Percentiles rank a stretch among this genome's conserved stretches.
Evolutionary conservation across 2,329 filamentous ascomycete genomes (phyloP).

Genomic region (Chaetomium strumarium): DNA sequence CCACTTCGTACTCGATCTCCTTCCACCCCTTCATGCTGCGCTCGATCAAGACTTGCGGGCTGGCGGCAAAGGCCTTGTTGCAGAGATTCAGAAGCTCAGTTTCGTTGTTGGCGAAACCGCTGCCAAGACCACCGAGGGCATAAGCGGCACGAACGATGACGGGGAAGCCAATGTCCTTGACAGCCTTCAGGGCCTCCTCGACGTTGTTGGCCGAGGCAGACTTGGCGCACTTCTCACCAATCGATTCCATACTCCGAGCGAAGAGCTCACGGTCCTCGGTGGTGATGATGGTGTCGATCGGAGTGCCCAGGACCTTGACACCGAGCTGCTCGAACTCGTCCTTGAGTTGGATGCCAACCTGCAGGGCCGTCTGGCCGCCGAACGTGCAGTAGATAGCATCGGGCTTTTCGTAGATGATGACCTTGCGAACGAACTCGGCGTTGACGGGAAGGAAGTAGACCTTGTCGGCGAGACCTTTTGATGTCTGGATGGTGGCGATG

Average conservation of each 20-base stretch:
- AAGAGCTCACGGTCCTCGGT: conserved; percentile 98
- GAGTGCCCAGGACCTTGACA: conserved; percentile 90
- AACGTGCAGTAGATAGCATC: conserved; percentile 98
- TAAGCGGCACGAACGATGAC: conserved; percentile 97
- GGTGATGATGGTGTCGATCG: conserved; percentile 96
- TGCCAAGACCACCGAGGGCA: conserved; percentile 88
- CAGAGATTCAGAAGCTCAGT: conserved; percentile 78
- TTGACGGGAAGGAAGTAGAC: conserved; percentile 98
- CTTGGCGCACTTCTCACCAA: conserved; percentile 96
- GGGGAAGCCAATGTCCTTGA: conserved; percentile 88
- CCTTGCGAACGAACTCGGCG: conserved; percentile 93
- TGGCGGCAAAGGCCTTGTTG: conserved; percentile 90
- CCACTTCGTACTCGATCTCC: conserved; percentile 98
- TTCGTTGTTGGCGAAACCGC: conserved; percentile 89
- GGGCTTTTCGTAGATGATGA: conserved; percentile 88
- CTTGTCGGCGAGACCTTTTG: conserved; percentile 95
- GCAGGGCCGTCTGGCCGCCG: conserved; percentile 93
- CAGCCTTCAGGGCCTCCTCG: conserved; percentile 81
- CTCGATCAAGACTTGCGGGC: conserved; percentile 93
- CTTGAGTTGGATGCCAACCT: conserved; percentile 94
- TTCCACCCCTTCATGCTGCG: conserved; percentile 99
- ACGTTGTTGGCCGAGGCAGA: conserved; percentile 86
- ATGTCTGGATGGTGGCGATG: conserved; percentile 97
- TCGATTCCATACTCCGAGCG: conserved; percentile 95
- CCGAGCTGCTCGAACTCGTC: conserved; percentile 92